A percentile compares a stretch with the other conserved stretches of the same genome.
Conservation (phyloP, 352 stramenopile species). For the Phytophthora pinifolia region DNA sequence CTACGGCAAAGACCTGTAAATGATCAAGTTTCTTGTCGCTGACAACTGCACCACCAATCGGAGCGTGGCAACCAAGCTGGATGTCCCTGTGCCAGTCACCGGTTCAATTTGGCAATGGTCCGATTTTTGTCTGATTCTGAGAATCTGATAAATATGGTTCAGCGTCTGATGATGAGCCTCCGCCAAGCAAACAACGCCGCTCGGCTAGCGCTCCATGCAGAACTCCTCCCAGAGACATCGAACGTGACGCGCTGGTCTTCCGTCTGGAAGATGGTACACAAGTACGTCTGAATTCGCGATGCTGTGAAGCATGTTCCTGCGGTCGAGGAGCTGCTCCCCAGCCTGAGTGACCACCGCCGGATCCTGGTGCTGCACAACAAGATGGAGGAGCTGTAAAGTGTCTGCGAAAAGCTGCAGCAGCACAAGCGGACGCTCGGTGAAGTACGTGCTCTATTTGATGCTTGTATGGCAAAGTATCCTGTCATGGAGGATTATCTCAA, state of each 20-base stretch:
- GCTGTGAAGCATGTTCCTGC: conserved; percentile 8
- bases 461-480: too few species aligned
- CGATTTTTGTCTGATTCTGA: conserved; percentile 5
- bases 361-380: conserved; percentile 11
- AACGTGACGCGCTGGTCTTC: conserved; percentile 17
- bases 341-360: conserved; percentile 1
- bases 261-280: conserved; percentile 12
- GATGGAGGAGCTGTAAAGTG: conserved; percentile 23
- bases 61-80: background rate
- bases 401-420: conserved; percentile 20
- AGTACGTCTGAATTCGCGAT: conserved; percentile 11
- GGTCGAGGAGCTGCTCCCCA: conserved; percentile 14
- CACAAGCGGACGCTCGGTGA: too few species aligned
- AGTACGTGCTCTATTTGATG: too few species aligned
- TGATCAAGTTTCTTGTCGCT: conserved; percentile 7
- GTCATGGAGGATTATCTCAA: too few species aligned
- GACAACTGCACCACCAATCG: conserved; percentile 9
- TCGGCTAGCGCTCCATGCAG: conserved; percentile 4
- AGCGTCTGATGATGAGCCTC: conserved; percentile 12
- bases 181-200: conserved; percentile 8
- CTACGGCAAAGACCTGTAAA: conserved; percentile 1
- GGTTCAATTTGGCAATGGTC: conserved; percentile 3
- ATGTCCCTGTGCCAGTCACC: background rate
- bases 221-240: conserved; percentile 1
- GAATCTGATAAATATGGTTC: conserved; percentile 12